Conservation (phyloP, 495 filamentous ascomycete species). For the Tuber melanosporum region DNA sequence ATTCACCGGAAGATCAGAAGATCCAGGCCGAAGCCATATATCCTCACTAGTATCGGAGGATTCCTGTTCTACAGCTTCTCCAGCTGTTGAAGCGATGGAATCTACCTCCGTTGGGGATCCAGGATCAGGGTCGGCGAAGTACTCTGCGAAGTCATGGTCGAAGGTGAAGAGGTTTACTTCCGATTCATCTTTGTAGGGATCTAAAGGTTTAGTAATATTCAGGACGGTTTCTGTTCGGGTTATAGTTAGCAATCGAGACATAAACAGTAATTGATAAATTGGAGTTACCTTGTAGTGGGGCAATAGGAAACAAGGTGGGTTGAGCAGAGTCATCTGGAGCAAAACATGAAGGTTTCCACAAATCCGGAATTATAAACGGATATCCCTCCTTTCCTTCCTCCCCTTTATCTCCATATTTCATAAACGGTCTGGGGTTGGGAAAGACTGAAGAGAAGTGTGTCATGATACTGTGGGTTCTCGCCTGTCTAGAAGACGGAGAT, state of each 20-base stretch:
- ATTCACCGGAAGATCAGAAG: constrained; percentile 30
- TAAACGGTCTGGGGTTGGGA: constrained; percentile 8
- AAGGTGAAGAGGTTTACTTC: constrained; percentile 26
- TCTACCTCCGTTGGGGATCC: constrained; percentile 11
- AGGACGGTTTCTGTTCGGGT: constrained; percentile 13
- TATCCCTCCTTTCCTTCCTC: constrained; percentile 42
- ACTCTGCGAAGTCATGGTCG: constrained; percentile 29
- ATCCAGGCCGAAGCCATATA: constrained; percentile 51
- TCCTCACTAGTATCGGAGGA: constrained; percentile 41
- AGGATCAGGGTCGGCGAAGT: neutral
- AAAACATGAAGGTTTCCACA: constrained; percentile 53
- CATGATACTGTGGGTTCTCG: constrained; percentile 10
- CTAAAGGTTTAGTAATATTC: constrained; percentile 11
- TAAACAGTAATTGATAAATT: neutral
- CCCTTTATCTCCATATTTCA: neutral
- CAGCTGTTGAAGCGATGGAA: constrained; percentile 10
- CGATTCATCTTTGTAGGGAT: constrained; percentile 3
- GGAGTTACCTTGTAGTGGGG: constrained; percentile 30
- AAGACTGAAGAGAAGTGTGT: constrained; percentile 28
- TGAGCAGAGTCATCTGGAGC: constrained; percentile 19
- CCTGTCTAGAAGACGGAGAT: neutral
- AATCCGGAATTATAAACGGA: constrained; percentile 66
- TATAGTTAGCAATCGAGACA: constrained; percentile 1
- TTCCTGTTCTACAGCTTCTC: constrained; percentile 32
- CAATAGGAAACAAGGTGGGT: constrained; percentile 35